Evolutionary conservation across 768 basidiomycete species (phyloP).

Genomic region (Russula brevipes): DNA sequence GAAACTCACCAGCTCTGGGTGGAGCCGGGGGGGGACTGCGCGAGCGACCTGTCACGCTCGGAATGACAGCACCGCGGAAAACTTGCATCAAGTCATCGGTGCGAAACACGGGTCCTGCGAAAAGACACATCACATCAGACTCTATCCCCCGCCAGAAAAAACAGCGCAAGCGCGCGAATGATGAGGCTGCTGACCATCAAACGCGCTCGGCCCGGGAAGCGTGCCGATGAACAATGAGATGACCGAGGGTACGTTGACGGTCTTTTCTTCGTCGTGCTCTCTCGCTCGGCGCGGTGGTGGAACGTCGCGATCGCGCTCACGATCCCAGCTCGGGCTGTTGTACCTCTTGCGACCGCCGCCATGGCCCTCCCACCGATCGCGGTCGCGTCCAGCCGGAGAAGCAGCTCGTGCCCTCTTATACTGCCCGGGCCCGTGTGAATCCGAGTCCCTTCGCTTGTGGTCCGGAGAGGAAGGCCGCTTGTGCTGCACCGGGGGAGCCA

Average conservation of each 20-base stretch:
- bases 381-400: constrained; percentile 48
- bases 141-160: constrained; percentile 4
- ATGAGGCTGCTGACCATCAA: constrained; percentile 66
- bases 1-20: constrained; percentile 41
- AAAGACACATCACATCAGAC: background rate
- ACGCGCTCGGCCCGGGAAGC: constrained; percentile 64
- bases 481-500: constrained; percentile 30
- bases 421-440: constrained; percentile 38
- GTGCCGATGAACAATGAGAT: constrained; percentile 82
- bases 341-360: constrained; percentile 37
- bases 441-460: constrained; percentile 39
- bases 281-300: constrained; percentile 36
- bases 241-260: constrained; percentile 40
- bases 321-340: constrained; percentile 42
- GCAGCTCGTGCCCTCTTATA: constrained; percentile 43
- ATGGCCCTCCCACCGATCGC: constrained; percentile 39
- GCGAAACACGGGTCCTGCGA: constrained; percentile 78
- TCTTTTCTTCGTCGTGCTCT: constrained; percentile 46
- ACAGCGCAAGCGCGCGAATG: constrained; percentile 6
- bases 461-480: constrained; percentile 34
- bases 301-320: constrained; percentile 41
- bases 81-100: constrained; percentile 87
- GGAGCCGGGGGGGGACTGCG: constrained; percentile 47
- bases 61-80: constrained; percentile 77
- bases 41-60: constrained; percentile 50